Evolutionary conservation across 768 basidiomycete species (phyloP).

Genomic region (Pleurotus cornucopiae): DNA sequence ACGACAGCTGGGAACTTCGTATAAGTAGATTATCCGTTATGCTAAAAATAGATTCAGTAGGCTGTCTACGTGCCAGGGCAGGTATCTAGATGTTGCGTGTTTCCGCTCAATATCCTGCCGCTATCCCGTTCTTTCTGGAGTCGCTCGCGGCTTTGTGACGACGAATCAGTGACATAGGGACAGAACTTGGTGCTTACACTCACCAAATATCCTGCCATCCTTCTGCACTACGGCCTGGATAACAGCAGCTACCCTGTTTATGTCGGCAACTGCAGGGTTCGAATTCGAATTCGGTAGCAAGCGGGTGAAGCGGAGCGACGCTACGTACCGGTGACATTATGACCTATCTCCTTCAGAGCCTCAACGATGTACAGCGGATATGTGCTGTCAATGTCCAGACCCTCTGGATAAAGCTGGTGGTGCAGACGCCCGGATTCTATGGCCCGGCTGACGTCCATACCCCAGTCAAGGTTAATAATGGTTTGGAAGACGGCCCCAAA

Average conservation of each 20-base stretch:
- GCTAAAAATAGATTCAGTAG: not conserved
- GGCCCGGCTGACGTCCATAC: conserved; percentile 71
- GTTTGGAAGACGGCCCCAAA: conserved; percentile 78
- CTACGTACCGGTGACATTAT: conserved; percentile 61
- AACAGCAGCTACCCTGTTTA: conserved; percentile 71
- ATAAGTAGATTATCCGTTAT: conserved; percentile 1
- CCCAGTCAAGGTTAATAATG: conserved; percentile 77
- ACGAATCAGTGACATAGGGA: conserved; percentile 3
- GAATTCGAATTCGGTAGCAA: not conserved
- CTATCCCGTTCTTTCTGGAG: conserved; percentile 89
- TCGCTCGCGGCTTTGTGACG: conserved; percentile 70
- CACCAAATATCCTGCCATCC: conserved; percentile 62
- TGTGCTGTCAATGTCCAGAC: conserved; percentile 56
- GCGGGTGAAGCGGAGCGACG: not conserved
- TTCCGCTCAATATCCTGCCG: conserved; percentile 66
- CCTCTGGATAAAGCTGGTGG: conserved; percentile 74
- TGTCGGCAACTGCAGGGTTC: conserved; percentile 42
- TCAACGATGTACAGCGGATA: conserved; percentile 56
- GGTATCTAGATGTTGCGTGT: not conserved
- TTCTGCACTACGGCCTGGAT: conserved; percentile 60
- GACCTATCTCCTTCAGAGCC: conserved; percentile 57
- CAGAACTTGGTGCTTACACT: conserved; percentile 18
- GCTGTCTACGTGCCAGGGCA: not conserved
- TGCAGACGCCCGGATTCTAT: conserved; percentile 86
- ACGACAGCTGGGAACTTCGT: not conserved